Base-by-base conservation (phyloP, 371 early-diverging fungal genomes). In the Fennellomyces sp. region DNA sequence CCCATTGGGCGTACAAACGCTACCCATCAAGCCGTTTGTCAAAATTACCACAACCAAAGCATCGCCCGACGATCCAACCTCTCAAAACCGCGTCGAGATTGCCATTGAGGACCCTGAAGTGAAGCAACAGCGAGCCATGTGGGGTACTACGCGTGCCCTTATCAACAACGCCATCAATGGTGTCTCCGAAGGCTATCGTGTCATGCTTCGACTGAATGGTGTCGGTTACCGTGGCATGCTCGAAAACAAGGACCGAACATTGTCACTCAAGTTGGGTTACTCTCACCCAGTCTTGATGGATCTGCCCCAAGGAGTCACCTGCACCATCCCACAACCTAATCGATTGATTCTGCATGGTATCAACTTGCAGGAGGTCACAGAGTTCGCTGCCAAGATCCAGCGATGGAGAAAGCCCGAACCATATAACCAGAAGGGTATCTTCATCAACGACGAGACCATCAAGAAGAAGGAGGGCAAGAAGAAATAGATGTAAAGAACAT, bases 381-480 rank as follows among this genome's bases (percentile, higher is more conserved):
- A 91, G 73, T 94, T 97, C 70, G 99, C 99, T 7, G 94, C 97
- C 53, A 88, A 88, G 66, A 91, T 98, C 61, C 86, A 96, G 59
- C 84, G 86, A 60, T 91, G 91, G 90, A 86, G 94, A 78, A 87
- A 85, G 69, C 99, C 99, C 26, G 99, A 98, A 82, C 98, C 99
- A 51, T 98, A 97, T 69, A 98, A 98, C 73, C 95, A 94, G 71
- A 98, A 98, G 88, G 99, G 99, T 64, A 94, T 97, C 57, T 98
- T 97, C 77, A 91, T 98, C 48, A 91, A 92, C 45, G 96, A 96
- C 66, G 97, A 98, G 81, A 96, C 96, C 5, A 97, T 97, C 72
- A 91, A 88, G 72, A 94, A 96, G 88, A 97, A 97, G 91, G 92
- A 89, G 52, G 91, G 90, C 69, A 96, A 96, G 83, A 94, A 94